Evolutionary conservation across 345 rosid genomes (phyloP).

Genomic region (Camelina sativa): DNA sequence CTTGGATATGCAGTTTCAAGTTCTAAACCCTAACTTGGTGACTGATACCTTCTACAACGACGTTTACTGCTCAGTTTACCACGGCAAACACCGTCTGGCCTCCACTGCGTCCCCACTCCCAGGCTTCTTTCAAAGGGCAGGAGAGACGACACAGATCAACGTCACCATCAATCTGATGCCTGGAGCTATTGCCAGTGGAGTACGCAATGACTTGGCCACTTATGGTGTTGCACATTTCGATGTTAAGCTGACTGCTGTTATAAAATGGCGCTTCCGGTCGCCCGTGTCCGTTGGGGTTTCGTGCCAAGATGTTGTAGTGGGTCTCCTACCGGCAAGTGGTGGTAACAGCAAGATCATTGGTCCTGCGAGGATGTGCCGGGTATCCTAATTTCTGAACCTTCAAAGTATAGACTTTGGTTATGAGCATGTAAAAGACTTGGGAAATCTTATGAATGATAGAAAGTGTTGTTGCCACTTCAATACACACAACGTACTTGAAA

Average conservation of each 20-base stretch:
- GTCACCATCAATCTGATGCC: conserved; percentile 15
- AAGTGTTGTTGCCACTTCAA: conserved; percentile 17
- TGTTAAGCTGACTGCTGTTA: conserved; percentile 23
- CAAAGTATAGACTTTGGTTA: background rate
- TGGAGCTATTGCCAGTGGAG: conserved; percentile 6
- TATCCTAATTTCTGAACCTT: background rate
- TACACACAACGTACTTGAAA: conserved; percentile 17
- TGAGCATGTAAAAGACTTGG: conserved; percentile 17
- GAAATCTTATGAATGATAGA: conserved; percentile 16
- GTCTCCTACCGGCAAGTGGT: background rate
- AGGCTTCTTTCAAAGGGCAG: background rate
- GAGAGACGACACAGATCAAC: conserved; percentile 6
- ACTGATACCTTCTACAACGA: conserved; percentile 9
- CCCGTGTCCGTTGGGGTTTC: background rate
- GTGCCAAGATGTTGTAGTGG: conserved; percentile 15
- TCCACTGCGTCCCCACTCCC: background rate
- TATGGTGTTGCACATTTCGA: background rate
- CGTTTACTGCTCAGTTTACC: conserved; percentile 17
- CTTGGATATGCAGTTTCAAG: conserved; percentile 20
- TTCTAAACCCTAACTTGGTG: conserved; percentile 7
- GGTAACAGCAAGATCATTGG: conserved; percentile 25
- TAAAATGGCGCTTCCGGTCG: background rate
- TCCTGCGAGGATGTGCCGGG: background rate
- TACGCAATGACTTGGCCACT: conserved; percentile 6
- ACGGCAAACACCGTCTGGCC: conserved; percentile 20